Evolutionary conservation across 2,329 filamentous ascomycete genomes (phyloP).

Genomic region (Calonectria honghensis): DNA sequence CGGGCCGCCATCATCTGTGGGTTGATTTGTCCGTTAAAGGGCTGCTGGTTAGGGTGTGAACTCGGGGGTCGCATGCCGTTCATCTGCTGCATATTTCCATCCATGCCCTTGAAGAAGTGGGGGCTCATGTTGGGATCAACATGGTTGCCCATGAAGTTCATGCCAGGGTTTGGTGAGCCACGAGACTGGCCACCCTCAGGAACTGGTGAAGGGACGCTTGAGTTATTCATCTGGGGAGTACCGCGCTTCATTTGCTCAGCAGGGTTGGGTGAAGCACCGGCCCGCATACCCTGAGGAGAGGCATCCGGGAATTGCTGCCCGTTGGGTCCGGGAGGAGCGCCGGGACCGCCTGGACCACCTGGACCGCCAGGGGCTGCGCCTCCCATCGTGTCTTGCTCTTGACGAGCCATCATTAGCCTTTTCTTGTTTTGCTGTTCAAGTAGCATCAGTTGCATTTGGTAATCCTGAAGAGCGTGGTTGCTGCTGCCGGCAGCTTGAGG

Average conservation of each 20-base stretch:
- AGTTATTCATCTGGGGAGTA: slow-evolving; percentile 82
- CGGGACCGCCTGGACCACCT: slow-evolving; percentile 71
- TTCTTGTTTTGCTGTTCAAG: slow-evolving; percentile 92
- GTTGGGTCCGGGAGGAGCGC: slow-evolving; percentile 73
- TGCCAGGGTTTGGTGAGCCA: slow-evolving; percentile 77
- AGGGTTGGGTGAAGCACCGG: slow-evolving; percentile 85
- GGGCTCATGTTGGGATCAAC: slow-evolving; percentile 77
- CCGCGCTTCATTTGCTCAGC: slow-evolving; percentile 87
- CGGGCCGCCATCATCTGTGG: slow-evolving; percentile 75
- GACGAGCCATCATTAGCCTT: slow-evolving; percentile 86
- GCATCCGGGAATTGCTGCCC: slow-evolving; percentile 80
- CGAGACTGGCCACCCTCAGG: slow-evolving; percentile 81
- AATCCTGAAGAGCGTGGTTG: slow-evolving; percentile 88
- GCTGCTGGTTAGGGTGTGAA: slow-evolving; percentile 75
- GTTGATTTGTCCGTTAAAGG: slow-evolving; percentile 76
- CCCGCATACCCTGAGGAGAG: slow-evolving; percentile 80
- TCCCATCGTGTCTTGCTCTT: slow-evolving; percentile 75
- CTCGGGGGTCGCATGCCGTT: slow-evolving; percentile 82
- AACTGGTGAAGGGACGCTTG: slow-evolving; percentile 81
- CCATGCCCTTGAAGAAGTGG: slow-evolving; percentile 76
- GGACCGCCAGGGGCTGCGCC: slow-evolving; percentile 70
- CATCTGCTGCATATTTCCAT: slow-evolving; percentile 76
- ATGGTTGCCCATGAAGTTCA: slow-evolving; percentile 78
- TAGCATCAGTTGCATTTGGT: slow-evolving; percentile 91
- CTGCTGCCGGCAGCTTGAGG: slow-evolving; percentile 66